Evolutionary conservation across 2,329 filamentous ascomycete species (phyloP).

Genomic region (Talaromyces islandicus): DNA sequence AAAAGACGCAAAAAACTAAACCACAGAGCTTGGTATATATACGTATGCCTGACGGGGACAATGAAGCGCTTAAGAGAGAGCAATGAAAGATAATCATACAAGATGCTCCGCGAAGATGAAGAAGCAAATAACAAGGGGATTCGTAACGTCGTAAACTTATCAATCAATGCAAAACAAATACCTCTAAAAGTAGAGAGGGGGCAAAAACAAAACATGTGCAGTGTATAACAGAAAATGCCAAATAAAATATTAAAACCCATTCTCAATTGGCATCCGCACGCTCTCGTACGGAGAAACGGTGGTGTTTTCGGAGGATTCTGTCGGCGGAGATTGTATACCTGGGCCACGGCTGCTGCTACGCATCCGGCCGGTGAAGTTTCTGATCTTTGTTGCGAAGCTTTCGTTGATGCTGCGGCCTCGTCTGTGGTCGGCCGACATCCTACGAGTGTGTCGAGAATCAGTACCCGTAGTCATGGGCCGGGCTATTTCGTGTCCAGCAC

Average conservation of each 20-base stretch:
- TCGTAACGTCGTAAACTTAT: constrained; percentile 9
- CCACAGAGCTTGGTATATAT: not conserved
- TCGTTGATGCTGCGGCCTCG: constrained; percentile 54
- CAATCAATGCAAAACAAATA: not conserved
- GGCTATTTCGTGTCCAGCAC: constrained; percentile 28
- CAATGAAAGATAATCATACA: not conserved
- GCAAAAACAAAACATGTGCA: not conserved
- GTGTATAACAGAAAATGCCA: not conserved
- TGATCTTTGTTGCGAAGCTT: constrained; percentile 48
- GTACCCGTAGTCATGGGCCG: constrained; percentile 32
- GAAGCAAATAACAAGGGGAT: not conserved
- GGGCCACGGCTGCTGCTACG: constrained; percentile 51
- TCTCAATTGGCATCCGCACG: constrained; percentile 16
- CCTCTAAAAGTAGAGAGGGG: not conserved
- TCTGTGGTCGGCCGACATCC: constrained; percentile 42
- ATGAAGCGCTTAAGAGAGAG: not conserved
- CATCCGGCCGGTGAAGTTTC: constrained; percentile 54
- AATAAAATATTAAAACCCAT: constrained; percentile 7
- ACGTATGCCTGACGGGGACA: not conserved
- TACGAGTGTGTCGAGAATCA: constrained; percentile 28
- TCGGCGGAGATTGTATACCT: constrained; percentile 40
- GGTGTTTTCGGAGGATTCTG: constrained; percentile 14
- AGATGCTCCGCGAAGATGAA: not conserved
- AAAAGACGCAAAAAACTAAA: not conserved
- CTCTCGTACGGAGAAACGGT: constrained; percentile 26